phyloP scores from a whole-genome alignment of 805 yeast genomes.

The Wickerhamiella dianesei region DNA sequence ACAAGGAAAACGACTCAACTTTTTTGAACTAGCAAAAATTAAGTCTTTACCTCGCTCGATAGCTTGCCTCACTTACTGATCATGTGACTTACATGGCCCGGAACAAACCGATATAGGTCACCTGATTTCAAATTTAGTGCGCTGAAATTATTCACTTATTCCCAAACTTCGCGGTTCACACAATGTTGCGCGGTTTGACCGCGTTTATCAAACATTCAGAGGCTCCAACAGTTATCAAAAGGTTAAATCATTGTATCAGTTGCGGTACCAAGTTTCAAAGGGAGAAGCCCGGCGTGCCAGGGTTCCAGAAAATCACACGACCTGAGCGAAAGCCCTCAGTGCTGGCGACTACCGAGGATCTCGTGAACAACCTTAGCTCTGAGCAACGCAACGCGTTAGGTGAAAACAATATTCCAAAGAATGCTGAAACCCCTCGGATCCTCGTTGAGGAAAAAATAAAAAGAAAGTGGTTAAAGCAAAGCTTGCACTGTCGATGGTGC shows the following conservation, averaged over 20 bases:
- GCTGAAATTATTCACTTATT: too few species aligned
- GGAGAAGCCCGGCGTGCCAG: conserved; percentile 1
- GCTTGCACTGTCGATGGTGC: conserved; percentile 2
- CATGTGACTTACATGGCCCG: too few species aligned
- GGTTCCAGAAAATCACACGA: conserved; percentile 1
- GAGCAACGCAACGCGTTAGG: conserved; percentile 12
- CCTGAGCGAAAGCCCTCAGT: background rate
- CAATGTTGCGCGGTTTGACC: background rate
- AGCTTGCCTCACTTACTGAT: too few species aligned
- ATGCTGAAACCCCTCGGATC: background rate
- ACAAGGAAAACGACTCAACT: too few species aligned
- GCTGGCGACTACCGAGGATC: background rate
- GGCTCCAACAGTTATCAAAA: background rate
- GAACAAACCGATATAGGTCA: too few species aligned
- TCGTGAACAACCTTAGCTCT: conserved; percentile 7
- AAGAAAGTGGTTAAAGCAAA: conserved; percentile 1
- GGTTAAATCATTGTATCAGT: conserved; percentile 13
- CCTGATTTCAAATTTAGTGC: too few species aligned
- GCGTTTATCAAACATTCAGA: background rate
- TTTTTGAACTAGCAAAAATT: too few species aligned
- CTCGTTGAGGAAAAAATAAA: background rate
- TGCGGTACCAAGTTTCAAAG: conserved; percentile 9
- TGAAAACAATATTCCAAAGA: background rate
- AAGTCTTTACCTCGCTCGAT: too few species aligned
- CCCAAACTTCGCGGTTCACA: too few species aligned